Conservation (phyloP, 495 filamentous ascomycete genomes). For the Neurospora sp. region DNA sequence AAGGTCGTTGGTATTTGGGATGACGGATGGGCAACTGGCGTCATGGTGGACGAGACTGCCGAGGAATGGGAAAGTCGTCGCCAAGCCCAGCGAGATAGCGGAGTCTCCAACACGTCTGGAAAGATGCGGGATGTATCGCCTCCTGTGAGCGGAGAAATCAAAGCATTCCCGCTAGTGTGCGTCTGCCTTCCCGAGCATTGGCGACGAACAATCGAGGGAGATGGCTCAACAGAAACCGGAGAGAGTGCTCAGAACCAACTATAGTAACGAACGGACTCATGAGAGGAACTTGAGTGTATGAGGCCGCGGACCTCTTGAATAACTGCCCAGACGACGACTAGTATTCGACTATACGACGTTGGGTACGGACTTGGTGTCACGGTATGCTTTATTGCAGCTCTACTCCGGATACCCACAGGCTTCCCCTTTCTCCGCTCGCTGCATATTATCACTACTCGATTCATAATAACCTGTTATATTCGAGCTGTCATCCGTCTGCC, state of each 20-base stretch:
- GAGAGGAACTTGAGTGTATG: slow-evolving; percentile 17
- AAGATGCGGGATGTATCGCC: slow-evolving; percentile 50
- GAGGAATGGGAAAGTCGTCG: slow-evolving; percentile 79
- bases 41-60: slow-evolving; percentile 68
- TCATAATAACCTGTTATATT: neutral
- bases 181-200: slow-evolving; percentile 96
- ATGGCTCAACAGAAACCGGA: slow-evolving; percentile 49
- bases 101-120: slow-evolving; percentile 76
- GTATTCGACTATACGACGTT: slow-evolving; percentile 25
- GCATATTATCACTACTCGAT: neutral
- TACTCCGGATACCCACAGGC: slow-evolving; percentile 3
- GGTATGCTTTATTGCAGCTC: slow-evolving; percentile 9
- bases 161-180: slow-evolving; percentile 96
- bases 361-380: slow-evolving; percentile 30
- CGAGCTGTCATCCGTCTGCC: neutral
- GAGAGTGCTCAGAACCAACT: slow-evolving; percentile 32
- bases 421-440: neutral
- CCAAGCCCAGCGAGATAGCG: slow-evolving; percentile 79
- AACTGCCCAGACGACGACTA: slow-evolving; percentile 23
- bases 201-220: slow-evolving; percentile 93
- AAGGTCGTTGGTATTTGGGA: slow-evolving; percentile 99
- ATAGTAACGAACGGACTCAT: slow-evolving; percentile 14
- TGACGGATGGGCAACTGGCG: slow-evolving; percentile 96
- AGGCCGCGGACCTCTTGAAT: slow-evolving; percentile 16
- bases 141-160: slow-evolving; percentile 72